These are phyloP conservation scores for Sarocladium strictum DNA, from an alignment of 2,329 filamentous ascomycete genomes.

Conservation along the genomic window DNA sequence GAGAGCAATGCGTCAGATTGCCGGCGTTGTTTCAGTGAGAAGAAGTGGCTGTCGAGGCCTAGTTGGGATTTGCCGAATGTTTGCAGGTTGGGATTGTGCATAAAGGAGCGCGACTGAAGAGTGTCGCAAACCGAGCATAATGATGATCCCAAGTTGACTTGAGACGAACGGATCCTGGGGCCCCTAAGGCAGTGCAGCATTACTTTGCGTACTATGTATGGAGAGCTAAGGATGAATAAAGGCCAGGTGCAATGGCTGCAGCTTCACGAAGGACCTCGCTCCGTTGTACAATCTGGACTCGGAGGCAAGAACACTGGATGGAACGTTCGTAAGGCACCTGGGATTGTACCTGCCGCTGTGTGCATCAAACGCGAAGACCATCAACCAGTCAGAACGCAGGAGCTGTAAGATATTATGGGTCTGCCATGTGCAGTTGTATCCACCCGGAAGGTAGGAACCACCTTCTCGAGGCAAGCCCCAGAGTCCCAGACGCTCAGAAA, in stretches of 20 bases:
- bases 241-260: neutral
- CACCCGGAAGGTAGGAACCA: no score
- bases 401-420: no score
- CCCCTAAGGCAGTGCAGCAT: neutral
- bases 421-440: no score
- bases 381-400: neutral
- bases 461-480: no score
- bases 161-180: neutral
- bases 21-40: conserved; percentile 6
- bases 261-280: neutral
- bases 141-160: neutral
- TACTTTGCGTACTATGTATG: neutral
- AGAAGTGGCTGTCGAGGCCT: neutral
- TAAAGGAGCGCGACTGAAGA: neutral
- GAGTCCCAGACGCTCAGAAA: no score
- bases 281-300: neutral
- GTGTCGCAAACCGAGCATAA: neutral
- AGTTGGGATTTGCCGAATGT: neutral
- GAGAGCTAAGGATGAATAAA: neutral
- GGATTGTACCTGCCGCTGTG: neutral
- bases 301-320: neutral
- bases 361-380: no score
- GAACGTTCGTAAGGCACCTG: neutral
- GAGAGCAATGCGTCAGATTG: conserved; percentile 1
- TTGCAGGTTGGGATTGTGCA: neutral